These are phyloP conservation scores for Oemleria cerasiformis DNA, from an alignment of 306 rosid genomes.

Conservation along the genomic window DNA sequence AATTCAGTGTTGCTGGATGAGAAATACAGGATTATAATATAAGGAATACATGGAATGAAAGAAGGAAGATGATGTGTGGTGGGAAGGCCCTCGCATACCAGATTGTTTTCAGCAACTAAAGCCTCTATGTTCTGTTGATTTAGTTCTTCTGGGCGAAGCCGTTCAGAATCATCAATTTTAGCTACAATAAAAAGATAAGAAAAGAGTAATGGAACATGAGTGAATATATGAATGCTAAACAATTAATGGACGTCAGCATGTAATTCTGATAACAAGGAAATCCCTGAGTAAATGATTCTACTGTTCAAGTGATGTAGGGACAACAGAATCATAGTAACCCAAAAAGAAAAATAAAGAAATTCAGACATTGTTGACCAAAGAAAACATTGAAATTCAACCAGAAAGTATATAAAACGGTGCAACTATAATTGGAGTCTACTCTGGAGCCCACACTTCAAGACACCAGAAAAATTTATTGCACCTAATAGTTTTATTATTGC, in stretches of 20 bases:
- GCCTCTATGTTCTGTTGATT: slow-evolving; percentile 98
- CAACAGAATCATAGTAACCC: neutral
- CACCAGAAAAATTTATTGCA: neutral
- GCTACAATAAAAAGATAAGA: slow-evolving; percentile 37
- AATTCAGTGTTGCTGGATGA: neutral
- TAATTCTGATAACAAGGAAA: neutral
- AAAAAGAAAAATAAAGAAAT: neutral
- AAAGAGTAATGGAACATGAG: neutral
- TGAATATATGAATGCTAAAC: neutral
- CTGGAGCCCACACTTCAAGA: neutral
- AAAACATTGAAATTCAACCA: neutral
- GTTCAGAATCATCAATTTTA: slow-evolving; percentile 78
- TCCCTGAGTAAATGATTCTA: neutral
- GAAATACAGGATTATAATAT: neutral
- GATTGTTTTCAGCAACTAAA: slow-evolving; percentile 88
- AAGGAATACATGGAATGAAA: neutral
- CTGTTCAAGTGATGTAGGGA: neutral
- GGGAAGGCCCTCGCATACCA: slow-evolving; percentile 42
- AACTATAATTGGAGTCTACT: neutral
- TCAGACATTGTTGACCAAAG: too few relatives aligned
- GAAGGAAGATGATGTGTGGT: slow-evolving; percentile 3
- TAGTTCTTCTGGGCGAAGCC: slow-evolving; percentile 93
- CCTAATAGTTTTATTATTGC: neutral
- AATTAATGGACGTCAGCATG: neutral
- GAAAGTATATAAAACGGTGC: neutral